Base-by-base conservation (phyloP, 176 grass and related monocot genomes). In the Thalia dealbata region DNA sequence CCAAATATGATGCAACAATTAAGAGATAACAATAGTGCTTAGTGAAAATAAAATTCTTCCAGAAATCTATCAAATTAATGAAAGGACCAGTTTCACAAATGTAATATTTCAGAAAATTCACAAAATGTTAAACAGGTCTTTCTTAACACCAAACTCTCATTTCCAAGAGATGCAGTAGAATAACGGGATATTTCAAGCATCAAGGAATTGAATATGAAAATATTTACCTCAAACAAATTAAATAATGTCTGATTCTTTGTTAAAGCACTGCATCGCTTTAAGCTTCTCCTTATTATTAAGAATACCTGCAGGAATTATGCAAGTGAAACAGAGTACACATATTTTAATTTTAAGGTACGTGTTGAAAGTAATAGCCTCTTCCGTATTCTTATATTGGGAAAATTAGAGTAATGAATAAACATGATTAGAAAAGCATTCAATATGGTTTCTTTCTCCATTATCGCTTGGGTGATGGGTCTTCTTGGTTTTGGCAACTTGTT, bases 201-300 rank as follows among this genome's bases (percentile, higher is more conserved):
- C n/a, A 22, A 27, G 58, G 9, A 13, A 52, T 69, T 6, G 46
- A 52, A 55, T 59, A 1, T 52, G 3, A 41, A 19, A 18, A 19
- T 69, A 61, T 22, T n/a, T 82, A 93, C 95, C 90, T 91, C 82
- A 70, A 93, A 88, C 75, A 99, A 88, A 78, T 88, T 99, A 72
- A 87, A 91, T 73, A 99, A 77, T 61, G 95, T 99, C 74, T 99
- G 87, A 45, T 86, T 92, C 87, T 99, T 92, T 67, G 95, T 99
- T 75, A 99, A 86, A 79, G 90, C 90, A 41, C 85, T 91, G 78
- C 95, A 99, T 74, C 95, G 80, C 80, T 99, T 99, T 82, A 99
- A 87, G 89, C 95, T 99, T 93, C 91, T 99, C 78, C 90, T 89
- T 72, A 99, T 99, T 67, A 99, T 82, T 75, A 99, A 83, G 75